Evolutionary conservation across 2,329 filamentous ascomycete genomes (phyloP), one percentile per base, ranked within the genome.

Genomic region (Ophiostoma sp.): DNA sequence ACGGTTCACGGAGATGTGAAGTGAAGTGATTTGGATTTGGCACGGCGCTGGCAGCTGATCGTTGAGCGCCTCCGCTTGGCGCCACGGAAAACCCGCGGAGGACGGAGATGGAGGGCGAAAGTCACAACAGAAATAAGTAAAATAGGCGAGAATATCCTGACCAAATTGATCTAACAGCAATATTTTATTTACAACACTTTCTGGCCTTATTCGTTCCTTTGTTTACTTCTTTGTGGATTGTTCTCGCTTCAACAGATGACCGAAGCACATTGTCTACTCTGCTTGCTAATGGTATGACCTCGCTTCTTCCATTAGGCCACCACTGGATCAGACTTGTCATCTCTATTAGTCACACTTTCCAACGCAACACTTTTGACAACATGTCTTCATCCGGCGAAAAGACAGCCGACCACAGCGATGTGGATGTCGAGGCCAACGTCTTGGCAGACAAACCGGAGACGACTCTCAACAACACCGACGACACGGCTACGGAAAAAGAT

Each of bases 31-130:
- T 25, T 33, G n/a, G 50, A 25, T 55, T 11, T 4, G 11, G n/a
- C 12, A 25, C 2, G n/a, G 15, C 7, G n/a, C 50, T 55, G 22
- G 4, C 50, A n/a, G 22, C 28, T n/a, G 55, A 33, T n/a, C 28
- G 15, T 9, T 33, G 28, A 19, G 31, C 25, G 2, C 8, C 15
- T 33, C 28, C 55, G 55, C 7, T 33, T 9, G 17, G 31, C 28
- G 17, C 63, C 63, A 48, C 63, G 63, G 63, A 66, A 66, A 66
- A 31, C 31, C 63, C 63, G 39, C 63, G 39, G 33, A 63, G 36
- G 7, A 42, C 59, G 33, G 17, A n/a, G n/a, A 42, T 12, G 61
- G 33, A 15, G 33, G 19, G 9, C 33, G n/a, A 9, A 15, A 3
- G 15, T 15, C 9, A 39, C 36, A 17, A 25, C 61, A 19, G n/a